phyloP scores from a whole-genome alignment of 2,329 filamentous ascomycete genomes.

The Chalaropsis thielavioides region DNA sequence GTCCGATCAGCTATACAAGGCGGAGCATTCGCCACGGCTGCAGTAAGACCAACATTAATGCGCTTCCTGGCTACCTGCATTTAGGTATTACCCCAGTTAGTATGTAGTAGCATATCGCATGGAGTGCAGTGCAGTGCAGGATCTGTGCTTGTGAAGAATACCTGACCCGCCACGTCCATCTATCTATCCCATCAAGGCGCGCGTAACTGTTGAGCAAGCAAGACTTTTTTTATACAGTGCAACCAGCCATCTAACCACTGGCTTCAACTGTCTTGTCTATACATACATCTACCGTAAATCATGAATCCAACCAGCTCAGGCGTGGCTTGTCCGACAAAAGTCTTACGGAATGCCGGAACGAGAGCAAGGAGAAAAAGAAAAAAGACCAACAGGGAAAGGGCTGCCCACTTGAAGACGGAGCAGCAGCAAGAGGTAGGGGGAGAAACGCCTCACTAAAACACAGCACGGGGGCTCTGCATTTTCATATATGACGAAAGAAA shows the following conservation, averaged over 20 bases:
- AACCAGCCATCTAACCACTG: background rate
- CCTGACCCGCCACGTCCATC: background rate
- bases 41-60: too few relatives aligned
- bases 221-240: background rate
- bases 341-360: background rate
- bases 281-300: background rate
- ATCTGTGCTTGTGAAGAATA: conserved; percentile 4
- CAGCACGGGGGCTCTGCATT: background rate
- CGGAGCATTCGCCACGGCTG: background rate
- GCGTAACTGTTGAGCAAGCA: background rate
- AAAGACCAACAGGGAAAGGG: background rate
- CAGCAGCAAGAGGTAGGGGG: background rate
- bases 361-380: background rate
- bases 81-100: background rate
- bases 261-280: background rate
- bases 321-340: background rate
- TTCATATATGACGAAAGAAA: too few relatives aligned
- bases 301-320: background rate
- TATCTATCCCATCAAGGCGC: background rate
- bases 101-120: background rate
- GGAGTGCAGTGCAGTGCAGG: background rate
- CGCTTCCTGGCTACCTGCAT: too few relatives aligned
- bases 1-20: background rate
- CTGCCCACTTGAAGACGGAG: background rate
- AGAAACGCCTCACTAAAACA: background rate